A percentile compares a stretch with the other conserved stretches of the same genome.
Conservation (phyloP, 1,284 basidiomycete species). For the Microbotryum intermedium region DNA sequence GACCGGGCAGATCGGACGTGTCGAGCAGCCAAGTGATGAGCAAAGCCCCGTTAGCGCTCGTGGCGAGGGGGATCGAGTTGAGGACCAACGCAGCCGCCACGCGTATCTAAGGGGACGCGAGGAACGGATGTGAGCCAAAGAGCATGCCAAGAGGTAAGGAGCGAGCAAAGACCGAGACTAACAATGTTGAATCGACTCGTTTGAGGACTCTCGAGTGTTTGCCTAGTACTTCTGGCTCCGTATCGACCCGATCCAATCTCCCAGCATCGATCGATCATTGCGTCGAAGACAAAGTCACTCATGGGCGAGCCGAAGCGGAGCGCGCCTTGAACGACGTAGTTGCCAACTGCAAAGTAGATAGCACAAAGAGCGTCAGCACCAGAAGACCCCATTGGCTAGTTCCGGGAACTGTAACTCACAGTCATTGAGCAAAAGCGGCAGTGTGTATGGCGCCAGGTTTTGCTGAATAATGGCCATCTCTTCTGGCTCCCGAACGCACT, state of each 20-base stretch:
- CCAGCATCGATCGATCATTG: slow-evolving; percentile 97
- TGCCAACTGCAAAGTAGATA: slow-evolving; percentile 75
- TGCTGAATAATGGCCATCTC: slow-evolving; percentile 76
- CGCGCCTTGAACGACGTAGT: slow-evolving; percentile 95
- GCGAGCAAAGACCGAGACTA: slow-evolving; percentile 13
- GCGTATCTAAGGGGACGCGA: slow-evolving; percentile 66
- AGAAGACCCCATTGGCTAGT: too few species aligned
- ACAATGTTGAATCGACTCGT: slow-evolving; percentile 74
- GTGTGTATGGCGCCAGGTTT: slow-evolving; percentile 81
- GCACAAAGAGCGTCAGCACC: background rate
- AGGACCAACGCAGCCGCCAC: slow-evolving; percentile 89
- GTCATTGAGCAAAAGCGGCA: slow-evolving; percentile 66
- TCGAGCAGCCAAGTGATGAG: slow-evolving; percentile 95
- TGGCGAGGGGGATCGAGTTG: slow-evolving; percentile 94
- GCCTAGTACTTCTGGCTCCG: slow-evolving; percentile 93
- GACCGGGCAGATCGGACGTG: slow-evolving; percentile 80
- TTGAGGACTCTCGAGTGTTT: slow-evolving; percentile 82
- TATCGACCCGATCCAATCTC: slow-evolving; percentile 53
- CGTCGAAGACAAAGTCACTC: slow-evolving; percentile 94
- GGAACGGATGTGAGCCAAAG: background rate
- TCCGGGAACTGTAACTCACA: slow-evolving; percentile 5
- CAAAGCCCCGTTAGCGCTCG: slow-evolving; percentile 92
- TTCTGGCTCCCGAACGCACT: slow-evolving; percentile 81
- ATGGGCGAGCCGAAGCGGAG: slow-evolving; percentile 79
- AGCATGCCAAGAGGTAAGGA: slow-evolving; percentile 5